phyloP scores from a whole-genome alignment of 768 basidiomycete species.

The Lentinula guzmanii region DNA sequence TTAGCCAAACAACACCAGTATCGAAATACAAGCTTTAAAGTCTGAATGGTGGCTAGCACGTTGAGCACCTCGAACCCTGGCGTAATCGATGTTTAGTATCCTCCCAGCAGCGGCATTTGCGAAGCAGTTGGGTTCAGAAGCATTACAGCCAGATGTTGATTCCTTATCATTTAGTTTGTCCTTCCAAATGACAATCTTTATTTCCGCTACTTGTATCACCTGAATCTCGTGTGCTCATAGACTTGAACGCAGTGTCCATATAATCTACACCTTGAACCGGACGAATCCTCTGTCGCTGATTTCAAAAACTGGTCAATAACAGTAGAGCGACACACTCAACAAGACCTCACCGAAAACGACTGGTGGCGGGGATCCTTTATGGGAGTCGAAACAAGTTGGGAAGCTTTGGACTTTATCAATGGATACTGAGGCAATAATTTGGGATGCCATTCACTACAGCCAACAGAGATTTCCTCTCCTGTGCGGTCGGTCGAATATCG shows the following conservation, averaged over 20 bases:
- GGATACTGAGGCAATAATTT: background rate
- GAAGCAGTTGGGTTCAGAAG: too few species aligned
- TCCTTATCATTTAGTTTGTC: too few species aligned
- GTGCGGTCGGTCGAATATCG: background rate
- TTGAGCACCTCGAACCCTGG: too few species aligned
- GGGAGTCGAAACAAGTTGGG: background rate
- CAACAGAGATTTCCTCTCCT: background rate
- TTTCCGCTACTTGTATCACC: background rate
- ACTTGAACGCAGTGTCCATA: background rate
- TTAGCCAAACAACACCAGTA: too few species aligned
- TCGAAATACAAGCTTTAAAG: too few species aligned
- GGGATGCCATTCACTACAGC: background rate
- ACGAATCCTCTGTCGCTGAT: background rate
- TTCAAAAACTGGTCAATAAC: background rate
- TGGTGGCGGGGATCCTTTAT: background rate
- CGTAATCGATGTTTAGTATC: too few species aligned
- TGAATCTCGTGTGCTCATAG: background rate
- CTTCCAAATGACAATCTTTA: too few species aligned
- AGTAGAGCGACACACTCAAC: background rate
- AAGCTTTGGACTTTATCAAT: background rate
- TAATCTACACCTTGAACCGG: background rate
- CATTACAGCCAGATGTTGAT: too few species aligned
- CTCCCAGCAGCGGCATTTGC: too few species aligned
- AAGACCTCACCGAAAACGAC: background rate
- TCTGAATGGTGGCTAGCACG: too few species aligned